phyloP scores from a whole-genome alignment of 1,139 yeast genomes.

The Diutina neorugosa region DNA sequence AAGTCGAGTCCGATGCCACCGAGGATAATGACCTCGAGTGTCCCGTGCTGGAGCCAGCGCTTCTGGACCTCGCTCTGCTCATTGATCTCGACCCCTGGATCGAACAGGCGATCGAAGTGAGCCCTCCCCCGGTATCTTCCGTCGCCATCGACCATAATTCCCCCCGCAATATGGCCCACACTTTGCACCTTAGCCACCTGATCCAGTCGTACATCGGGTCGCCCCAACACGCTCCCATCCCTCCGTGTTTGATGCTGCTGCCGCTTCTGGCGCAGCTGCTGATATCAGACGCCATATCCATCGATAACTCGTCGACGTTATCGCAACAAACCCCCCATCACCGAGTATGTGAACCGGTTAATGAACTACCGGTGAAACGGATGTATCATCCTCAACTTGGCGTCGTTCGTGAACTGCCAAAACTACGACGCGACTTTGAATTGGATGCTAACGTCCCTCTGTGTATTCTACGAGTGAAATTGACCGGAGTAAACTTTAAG shows the following conservation, averaged over 20 bases:
- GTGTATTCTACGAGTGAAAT: constrained; percentile 6
- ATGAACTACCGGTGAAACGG: constrained; percentile 19
- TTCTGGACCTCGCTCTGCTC: background rate
- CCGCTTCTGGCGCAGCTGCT: background rate
- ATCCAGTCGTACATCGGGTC: background rate
- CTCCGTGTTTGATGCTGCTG: background rate
- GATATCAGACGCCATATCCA: background rate
- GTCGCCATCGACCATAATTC: background rate
- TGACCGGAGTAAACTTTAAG: constrained; percentile 5
- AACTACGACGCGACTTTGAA: constrained; percentile 18
- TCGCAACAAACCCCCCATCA: background rate
- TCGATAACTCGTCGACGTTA: background rate
- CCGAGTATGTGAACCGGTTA: constrained; percentile 5
- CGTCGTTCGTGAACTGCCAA: constrained; percentile 17
- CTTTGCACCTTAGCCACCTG: background rate
- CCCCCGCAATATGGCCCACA: background rate
- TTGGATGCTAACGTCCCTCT: constrained; percentile 9
- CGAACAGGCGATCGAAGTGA: background rate
- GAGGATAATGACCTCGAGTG: background rate
- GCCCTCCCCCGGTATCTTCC: background rate
- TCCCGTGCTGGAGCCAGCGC: background rate
- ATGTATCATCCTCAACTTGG: constrained; percentile 13
- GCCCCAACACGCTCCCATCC: background rate
- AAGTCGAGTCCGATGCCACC: background rate
- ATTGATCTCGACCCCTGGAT: background rate